Percentiles rank a stretch among this genome's conserved stretches.
Conservation (phyloP, 1,284 basidiomycete genomes). For the Cystobasidiaceae sp. region DNA sequence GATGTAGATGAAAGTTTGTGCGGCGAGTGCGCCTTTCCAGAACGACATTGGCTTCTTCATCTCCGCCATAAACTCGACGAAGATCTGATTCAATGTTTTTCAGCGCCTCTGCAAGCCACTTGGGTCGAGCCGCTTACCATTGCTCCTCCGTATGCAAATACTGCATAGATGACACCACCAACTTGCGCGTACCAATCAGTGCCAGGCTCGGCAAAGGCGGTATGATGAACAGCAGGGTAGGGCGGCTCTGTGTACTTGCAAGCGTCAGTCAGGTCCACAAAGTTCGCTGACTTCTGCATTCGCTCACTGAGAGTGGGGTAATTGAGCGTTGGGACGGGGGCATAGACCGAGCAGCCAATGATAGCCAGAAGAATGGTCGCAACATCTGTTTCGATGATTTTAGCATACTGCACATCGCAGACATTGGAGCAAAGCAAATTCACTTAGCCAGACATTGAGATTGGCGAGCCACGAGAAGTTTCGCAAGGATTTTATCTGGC, state of each 20-base stretch:
- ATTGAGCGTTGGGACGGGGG: conserved; percentile 2
- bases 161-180: conserved; percentile 55
- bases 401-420: too few relatives aligned
- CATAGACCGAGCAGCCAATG: neutral
- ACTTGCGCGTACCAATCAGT: conserved; percentile 47
- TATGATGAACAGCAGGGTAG: neutral
- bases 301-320: conserved; percentile 33
- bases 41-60: conserved; percentile 67
- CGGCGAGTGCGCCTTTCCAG: conserved; percentile 61
- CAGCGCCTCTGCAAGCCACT: too few relatives aligned
- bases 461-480: conserved; percentile 1
- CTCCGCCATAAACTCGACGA: conserved; percentile 61
- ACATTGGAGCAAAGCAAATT: neutral
- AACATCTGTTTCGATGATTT: neutral
- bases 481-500: conserved; percentile 7
- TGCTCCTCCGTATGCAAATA: conserved; percentile 47
- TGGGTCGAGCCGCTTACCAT: too few relatives aligned
- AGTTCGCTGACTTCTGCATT: neutral
- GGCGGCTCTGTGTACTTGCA: neutral
- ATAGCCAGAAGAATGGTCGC: neutral
- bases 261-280: neutral
- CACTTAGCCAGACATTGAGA: conserved; percentile 8
- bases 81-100: conserved; percentile 49
- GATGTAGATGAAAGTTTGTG: conserved; percentile 56
- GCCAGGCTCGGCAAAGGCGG: neutral